These are phyloP conservation scores for Microthyrium microscopicum DNA, from an alignment of 2,329 filamentous ascomycete genomes.

Conservation along the genomic window DNA sequence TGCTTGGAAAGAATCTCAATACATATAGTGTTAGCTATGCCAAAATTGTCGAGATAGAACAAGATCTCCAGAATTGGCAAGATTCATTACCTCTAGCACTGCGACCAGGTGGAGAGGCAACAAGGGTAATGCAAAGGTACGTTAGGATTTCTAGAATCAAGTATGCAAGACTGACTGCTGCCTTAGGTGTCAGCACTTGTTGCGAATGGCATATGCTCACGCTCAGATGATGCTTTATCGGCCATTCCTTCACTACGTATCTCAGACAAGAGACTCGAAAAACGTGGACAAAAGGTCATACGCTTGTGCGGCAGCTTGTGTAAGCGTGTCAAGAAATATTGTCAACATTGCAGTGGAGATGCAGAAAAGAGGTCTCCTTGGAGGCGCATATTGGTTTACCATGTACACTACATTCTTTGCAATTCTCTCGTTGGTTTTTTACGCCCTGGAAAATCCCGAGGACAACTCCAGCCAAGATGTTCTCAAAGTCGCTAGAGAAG, in stretches of 20 bases:
- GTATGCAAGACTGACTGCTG: constrained; percentile 7
- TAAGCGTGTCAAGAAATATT: constrained; percentile 54
- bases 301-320: constrained; percentile 52
- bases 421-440: constrained; percentile 64
- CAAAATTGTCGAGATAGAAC: constrained; percentile 46
- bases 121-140: constrained; percentile 60
- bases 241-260: constrained; percentile 71
- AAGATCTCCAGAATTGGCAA: constrained; percentile 46
- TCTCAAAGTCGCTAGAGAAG: constrained; percentile 68
- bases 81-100: constrained; percentile 56
- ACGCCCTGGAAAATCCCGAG: constrained; percentile 63
- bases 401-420: constrained; percentile 74
- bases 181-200: constrained; percentile 48
- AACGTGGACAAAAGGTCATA: constrained; percentile 61
- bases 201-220: constrained; percentile 67
- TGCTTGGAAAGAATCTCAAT: constrained; percentile 19
- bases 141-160: constrained; percentile 12
- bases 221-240: constrained; percentile 71
- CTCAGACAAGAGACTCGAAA: constrained; percentile 34
- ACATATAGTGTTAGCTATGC: constrained; percentile 48
- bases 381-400: constrained; percentile 74
- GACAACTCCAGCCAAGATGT: constrained; percentile 62
- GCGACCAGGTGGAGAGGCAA: constrained; percentile 61
- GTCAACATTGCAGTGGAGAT: constrained; percentile 68
- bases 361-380: constrained; percentile 55